Conservation (phyloP, 2,329 filamentous ascomycete genomes). For the Aspergillus hortae region DNA sequence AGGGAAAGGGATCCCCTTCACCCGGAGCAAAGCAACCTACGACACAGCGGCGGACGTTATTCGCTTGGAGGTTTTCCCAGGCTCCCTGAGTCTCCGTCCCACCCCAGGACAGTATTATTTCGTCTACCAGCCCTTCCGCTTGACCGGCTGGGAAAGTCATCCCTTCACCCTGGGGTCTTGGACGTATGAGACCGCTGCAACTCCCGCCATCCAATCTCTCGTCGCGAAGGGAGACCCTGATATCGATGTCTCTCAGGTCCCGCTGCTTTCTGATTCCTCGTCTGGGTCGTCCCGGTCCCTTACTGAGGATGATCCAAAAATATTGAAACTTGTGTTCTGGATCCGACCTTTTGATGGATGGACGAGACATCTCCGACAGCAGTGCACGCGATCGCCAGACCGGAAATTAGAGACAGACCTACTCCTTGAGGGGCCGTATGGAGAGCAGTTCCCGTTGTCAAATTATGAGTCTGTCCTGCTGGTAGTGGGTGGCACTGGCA, state of each 20-base stretch:
- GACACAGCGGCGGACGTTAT: conserved; percentile 44
- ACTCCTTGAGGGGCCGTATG: conserved; percentile 52
- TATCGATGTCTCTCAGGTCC: conserved; percentile 19
- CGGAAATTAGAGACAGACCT: conserved; percentile 30
- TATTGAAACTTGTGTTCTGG: conserved; percentile 43
- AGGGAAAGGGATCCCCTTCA: conserved; percentile 21
- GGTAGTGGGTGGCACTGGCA: conserved; percentile 35
- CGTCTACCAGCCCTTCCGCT: conserved; percentile 44
- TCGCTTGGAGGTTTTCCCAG: conserved; percentile 43
- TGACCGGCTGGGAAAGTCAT: conserved; percentile 50
- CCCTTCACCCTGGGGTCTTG: conserved; percentile 47
- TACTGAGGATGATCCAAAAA: neutral
- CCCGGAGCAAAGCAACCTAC: conserved; percentile 42
- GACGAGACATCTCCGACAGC: conserved; percentile 44
- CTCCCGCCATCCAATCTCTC: neutral
- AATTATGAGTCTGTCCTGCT: conserved; percentile 52
- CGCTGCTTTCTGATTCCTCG: conserved; percentile 21
- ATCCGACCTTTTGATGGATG: conserved; percentile 52
- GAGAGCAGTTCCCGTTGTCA: conserved; percentile 39
- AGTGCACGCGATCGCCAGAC: conserved; percentile 27
- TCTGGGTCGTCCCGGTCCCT: neutral
- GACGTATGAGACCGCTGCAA: conserved; percentile 15
- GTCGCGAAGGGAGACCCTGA: conserved; percentile 6
- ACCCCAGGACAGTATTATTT: conserved; percentile 50
- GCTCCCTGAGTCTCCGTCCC: conserved; percentile 30